Base-by-base conservation (phyloP, 495 filamentous ascomycete species). In the Aspergillus indologenus region DNA sequence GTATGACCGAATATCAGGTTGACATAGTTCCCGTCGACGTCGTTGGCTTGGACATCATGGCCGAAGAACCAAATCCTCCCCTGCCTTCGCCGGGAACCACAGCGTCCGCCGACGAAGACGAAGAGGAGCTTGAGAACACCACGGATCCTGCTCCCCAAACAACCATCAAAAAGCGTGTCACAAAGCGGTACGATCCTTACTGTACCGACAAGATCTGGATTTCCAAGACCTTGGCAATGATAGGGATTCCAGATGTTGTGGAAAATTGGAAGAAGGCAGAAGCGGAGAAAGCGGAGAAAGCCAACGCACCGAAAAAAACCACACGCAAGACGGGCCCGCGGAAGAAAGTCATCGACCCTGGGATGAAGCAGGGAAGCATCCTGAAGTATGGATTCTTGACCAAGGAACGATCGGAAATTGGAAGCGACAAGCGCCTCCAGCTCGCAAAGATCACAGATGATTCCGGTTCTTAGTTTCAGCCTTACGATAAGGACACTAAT, bases 21-120 rank as follows among this genome's bases (percentile, higher is more conserved):
- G 85, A 87, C 9, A 95, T 88, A 62, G 75, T 86, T 21, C 95
- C 94, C 0, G 79, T 81, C 1, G 83, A 90, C 29, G 78, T 98
- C 34, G 89, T 96, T 22, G 82, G 83, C 3, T 73, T 97, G 49
- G 85, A 96, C 65, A 76, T 96, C 8, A 78, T 81, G 42, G 75
- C 78, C 0, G 90, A 93, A 62, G 81, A 84, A 26, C 82, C 87
- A 42, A 87, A 86, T 53, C 66, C 85, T 75, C 45, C 73, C 75
- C 15, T 65, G 2, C 64, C 62, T 21, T 57, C 65, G 73, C 81
- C 40, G 68, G 83, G 57, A 79, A 79, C 63, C 74, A 44, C 58
- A 75, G 53, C 78, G 80, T 58, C 84, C 78, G 63, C 83, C 81
- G 62, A 81, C 77, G 83, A 79, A n/a, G 79, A 79, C 18, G 79